phyloP scores from a whole-genome alignment of 805 yeast species.

The Yamadazyma akitaensis region DNA sequence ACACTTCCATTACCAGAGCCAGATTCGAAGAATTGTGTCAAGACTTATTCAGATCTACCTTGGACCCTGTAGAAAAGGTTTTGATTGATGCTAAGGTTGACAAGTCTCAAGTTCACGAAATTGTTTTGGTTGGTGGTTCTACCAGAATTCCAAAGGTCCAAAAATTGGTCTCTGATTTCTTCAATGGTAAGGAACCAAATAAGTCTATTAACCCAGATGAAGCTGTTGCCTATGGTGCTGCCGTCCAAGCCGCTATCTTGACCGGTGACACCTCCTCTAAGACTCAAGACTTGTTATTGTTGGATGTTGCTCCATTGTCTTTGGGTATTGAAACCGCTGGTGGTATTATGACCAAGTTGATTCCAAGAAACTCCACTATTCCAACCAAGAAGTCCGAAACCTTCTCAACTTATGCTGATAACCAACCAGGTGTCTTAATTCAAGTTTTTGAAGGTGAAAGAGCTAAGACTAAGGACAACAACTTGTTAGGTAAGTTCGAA shows the following conservation, averaged over 20 bases:
- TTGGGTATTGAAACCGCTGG: constrained; percentile 99
- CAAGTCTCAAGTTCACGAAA: constrained; percentile 87
- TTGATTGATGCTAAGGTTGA: constrained; percentile 86
- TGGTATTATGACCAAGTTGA: constrained; percentile 98
- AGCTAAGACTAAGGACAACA: constrained; percentile 93
- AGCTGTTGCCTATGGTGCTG: constrained; percentile 99
- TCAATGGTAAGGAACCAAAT: constrained; percentile 97
- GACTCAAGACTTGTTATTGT: constrained; percentile 90
- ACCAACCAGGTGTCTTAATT: constrained; percentile 97
- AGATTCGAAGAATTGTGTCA: constrained; percentile 96
- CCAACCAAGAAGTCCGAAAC: constrained; percentile 97
- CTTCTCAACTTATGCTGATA: constrained; percentile 95
- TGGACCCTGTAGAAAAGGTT: constrained; percentile 94
- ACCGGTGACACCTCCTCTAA: constrained; percentile 95
- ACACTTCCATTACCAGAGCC: constrained; percentile 94
- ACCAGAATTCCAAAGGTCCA: constrained; percentile 98
- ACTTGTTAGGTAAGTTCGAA: constrained; percentile 95
- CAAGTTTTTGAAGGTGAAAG: constrained; percentile 99
- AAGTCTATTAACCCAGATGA: constrained; percentile 97
- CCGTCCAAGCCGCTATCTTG: constrained; percentile 95
- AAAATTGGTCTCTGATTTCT: constrained; percentile 92
- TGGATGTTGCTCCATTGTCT: constrained; percentile 97
- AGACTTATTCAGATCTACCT: constrained; percentile 87
- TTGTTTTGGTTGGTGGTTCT: constrained; percentile 96
- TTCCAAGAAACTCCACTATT: constrained; percentile 96